Percentiles rank a stretch among this genome's conserved stretches.
Conservation (phyloP, 352 stramenopile species). For the Globisporangium cystogenes region DNA sequence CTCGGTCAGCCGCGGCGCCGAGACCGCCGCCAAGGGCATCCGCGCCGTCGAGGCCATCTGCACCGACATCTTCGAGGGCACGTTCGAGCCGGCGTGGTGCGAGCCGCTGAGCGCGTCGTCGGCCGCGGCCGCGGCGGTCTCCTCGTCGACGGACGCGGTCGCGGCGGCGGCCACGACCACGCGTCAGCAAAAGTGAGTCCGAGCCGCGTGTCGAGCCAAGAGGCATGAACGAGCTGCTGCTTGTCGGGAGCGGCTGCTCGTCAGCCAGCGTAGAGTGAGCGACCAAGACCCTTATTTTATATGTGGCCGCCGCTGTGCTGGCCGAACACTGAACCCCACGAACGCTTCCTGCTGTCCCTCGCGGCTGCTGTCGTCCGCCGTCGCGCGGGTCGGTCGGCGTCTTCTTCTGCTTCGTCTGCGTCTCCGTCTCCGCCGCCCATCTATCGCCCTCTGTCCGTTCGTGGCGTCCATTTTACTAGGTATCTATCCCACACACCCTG, state of each 20-base stretch:
- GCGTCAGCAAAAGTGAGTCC: background rate
- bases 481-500: conserved; percentile 2
- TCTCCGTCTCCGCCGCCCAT: background rate
- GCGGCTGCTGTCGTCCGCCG: background rate
- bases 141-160: background rate
- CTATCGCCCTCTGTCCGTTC: background rate
- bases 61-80: conserved; percentile 83
- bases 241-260: too few species aligned
- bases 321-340: background rate
- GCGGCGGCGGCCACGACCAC: background rate
- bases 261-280: background rate
- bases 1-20: conserved; percentile 58
- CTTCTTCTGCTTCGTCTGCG: too few species aligned
- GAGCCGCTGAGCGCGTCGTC: conserved; percentile 20
- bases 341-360: background rate
- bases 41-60: conserved; percentile 76
- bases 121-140: background rate
- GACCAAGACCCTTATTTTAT: background rate
- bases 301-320: background rate
- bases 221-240: background rate
- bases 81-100: conserved; percentile 61
- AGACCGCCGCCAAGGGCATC: conserved; percentile 78
- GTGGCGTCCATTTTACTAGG: background rate
- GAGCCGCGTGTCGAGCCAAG: background rate
- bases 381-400: background rate